A percentile compares a stretch with the other conserved stretches of the same genome.
Conservation (phyloP, 192 early-diverging fungal genomes). For the Backusella tuberculispora region DNA sequence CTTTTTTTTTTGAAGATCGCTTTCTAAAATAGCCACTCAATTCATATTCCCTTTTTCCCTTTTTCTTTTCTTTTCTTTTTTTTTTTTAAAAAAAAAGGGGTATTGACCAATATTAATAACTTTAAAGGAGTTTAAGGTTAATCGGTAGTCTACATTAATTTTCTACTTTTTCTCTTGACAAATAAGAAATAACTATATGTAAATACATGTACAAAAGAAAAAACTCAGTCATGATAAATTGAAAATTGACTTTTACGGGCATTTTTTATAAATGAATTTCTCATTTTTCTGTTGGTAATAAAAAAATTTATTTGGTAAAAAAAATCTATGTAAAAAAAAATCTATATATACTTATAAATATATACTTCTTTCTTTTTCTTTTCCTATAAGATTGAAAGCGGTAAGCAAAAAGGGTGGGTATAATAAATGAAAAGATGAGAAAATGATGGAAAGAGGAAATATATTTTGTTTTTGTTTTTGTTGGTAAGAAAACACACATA, state of each 20-base stretch:
- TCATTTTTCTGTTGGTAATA: neutral
- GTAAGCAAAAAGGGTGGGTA: neutral
- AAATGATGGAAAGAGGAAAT: neutral
- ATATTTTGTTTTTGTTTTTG: constrained; percentile 15
- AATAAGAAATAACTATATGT: no score
- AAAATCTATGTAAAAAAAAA: constrained; percentile 3
- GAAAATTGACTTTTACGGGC: neutral
- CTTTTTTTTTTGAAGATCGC: no score
- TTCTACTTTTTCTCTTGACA: neutral
- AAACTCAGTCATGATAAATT: neutral
- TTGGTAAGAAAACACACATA: neutral
- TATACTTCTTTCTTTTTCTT: constrained; percentile 5
- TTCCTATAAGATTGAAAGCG: neutral
- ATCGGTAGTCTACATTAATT: neutral
- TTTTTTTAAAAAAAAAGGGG: neutral
- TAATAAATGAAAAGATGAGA: neutral
- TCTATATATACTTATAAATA: neutral
- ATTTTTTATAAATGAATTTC: neutral
- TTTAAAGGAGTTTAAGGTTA: neutral
- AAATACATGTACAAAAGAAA: neutral
- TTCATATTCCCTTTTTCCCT: no score
- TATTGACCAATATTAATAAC: neutral
- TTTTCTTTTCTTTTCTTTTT: neutral
- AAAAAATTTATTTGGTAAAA: neutral
- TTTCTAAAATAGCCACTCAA: no score